Percentiles rank a stretch among this genome's conserved stretches.
phyloP scores from a whole-genome alignment of 2,329 filamentous ascomycete genomes.

The Camillea tinctor region DNA sequence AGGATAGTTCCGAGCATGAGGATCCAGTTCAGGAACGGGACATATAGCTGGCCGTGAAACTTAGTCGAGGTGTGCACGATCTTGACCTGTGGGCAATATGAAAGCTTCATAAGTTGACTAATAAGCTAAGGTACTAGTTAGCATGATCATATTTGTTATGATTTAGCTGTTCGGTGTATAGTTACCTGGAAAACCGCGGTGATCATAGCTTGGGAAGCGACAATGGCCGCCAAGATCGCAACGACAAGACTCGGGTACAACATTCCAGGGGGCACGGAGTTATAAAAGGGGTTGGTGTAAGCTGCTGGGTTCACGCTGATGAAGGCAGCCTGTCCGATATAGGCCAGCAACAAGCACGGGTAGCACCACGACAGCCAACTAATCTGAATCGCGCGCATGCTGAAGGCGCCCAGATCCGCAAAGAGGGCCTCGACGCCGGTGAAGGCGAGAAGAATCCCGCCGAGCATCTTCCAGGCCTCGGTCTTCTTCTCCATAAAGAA shows the following conservation, averaged over 20 bases:
- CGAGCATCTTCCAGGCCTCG: constrained; percentile 62
- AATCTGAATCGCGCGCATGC: constrained; percentile 66
- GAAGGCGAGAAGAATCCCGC: constrained; percentile 72
- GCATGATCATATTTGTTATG: neutral
- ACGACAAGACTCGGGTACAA: constrained; percentile 68
- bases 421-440: constrained; percentile 79
- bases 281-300: constrained; percentile 73
- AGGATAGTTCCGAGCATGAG: constrained; percentile 75
- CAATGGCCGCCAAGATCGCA: constrained; percentile 68
- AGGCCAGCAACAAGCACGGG: constrained; percentile 64
- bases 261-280: constrained; percentile 64
- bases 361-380: constrained; percentile 69
- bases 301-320: constrained; percentile 58
- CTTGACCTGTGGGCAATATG: constrained; percentile 75
- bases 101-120: constrained; percentile 58
- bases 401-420: constrained; percentile 75
- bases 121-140: constrained; percentile 26
- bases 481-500: constrained; percentile 60
- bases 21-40: constrained; percentile 74
- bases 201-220: constrained; percentile 77
- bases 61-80: constrained; percentile 67
- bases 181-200: constrained; percentile 68
- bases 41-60: constrained; percentile 75
- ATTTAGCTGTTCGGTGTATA: neutral
- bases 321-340: constrained; percentile 73